These are phyloP conservation scores for Martiniozyma abietophila DNA, from an alignment of 805 yeast species.

Conservation along the genomic window DNA sequence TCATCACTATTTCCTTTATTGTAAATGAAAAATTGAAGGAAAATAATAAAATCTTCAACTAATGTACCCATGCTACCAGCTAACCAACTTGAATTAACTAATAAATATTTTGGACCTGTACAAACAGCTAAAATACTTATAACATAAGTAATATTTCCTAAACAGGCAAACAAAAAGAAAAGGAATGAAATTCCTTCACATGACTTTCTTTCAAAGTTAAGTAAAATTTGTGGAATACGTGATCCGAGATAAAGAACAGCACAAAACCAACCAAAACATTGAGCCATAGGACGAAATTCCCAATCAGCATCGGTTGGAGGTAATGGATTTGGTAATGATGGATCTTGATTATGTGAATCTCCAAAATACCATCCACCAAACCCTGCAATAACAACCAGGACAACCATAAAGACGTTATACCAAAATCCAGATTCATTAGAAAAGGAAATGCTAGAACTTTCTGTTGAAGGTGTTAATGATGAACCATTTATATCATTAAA, in stretches of 20 bases:
- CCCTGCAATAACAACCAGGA: slow-evolving; percentile 66
- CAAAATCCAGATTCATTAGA: slow-evolving; percentile 17
- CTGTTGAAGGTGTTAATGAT: slow-evolving; percentile 2
- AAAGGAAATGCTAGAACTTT: background rate
- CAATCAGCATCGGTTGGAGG: slow-evolving; percentile 34
- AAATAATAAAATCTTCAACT: slow-evolving; percentile 72
- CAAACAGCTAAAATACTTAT: slow-evolving; percentile 74
- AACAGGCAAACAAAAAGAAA: slow-evolving; percentile 89
- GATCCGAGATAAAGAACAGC: slow-evolving; percentile 77
- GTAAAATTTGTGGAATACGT: slow-evolving; percentile 81
- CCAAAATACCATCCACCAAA: slow-evolving; percentile 76
- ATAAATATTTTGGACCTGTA: slow-evolving; percentile 54
- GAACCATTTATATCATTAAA: slow-evolving; percentile 25
- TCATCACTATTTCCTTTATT: slow-evolving; percentile 28
- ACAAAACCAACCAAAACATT: slow-evolving; percentile 76
- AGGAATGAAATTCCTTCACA: slow-evolving; percentile 93
- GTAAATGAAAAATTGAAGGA: slow-evolving; percentile 77
- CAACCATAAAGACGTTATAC: slow-evolving; percentile 43
- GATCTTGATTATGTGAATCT: slow-evolving; percentile 23
- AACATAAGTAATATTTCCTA: slow-evolving; percentile 89
- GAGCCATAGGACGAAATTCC: slow-evolving; percentile 70
- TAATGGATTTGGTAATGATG: slow-evolving; percentile 23
- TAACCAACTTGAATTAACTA: slow-evolving; percentile 87
- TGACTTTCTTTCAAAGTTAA: slow-evolving; percentile 79
- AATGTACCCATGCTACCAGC: slow-evolving; percentile 88